Conservation (phyloP, 352 stramenopile genomes). For the Phytophthora lateralis region DNA sequence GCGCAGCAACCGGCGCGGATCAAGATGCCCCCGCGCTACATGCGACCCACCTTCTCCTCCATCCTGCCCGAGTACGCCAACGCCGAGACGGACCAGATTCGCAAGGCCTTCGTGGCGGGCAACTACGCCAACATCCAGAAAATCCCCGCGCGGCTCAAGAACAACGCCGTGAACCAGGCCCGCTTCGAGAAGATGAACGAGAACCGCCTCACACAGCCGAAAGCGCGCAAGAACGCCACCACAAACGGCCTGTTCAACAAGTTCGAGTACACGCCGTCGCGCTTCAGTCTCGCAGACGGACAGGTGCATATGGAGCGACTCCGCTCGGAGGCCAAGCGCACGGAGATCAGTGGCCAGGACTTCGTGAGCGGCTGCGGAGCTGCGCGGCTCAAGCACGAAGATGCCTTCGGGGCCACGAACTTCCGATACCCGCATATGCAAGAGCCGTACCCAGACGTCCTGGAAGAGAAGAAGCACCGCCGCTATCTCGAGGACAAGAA, state of each 20-base stretch:
- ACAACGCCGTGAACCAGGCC: constrained; percentile 68
- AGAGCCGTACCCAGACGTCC: constrained; percentile 65
- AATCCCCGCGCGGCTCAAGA: constrained; percentile 53
- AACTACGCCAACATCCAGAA: constrained; percentile 77
- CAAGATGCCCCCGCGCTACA: constrained; percentile 68
- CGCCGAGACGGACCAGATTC: constrained; percentile 75
- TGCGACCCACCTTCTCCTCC: constrained; percentile 83
- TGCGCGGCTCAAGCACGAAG: constrained; percentile 72
- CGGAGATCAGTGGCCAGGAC: constrained; percentile 69
- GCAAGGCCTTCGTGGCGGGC: constrained; percentile 65
- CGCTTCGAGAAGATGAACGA: constrained; percentile 81
- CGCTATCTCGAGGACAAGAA: constrained; percentile 78
- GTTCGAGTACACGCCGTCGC: constrained; percentile 82
- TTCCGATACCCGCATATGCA: constrained; percentile 74
- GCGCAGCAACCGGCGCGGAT: constrained; percentile 2
- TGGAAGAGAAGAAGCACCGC: constrained; percentile 58
- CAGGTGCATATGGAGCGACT: constrained; percentile 71
- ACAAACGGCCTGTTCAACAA: constrained; percentile 77
- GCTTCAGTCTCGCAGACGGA: constrained; percentile 65
- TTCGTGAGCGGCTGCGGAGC: constrained; percentile 62
- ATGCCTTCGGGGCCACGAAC: constrained; percentile 60
- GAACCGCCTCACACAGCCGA: constrained; percentile 56
- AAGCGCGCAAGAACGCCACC: constrained; percentile 54
- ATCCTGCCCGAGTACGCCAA: constrained; percentile 84
- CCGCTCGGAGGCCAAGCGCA: constrained; percentile 67